Conservation (phyloP, 1,139 yeast genomes). For the Yamadazyma dendronema region DNA sequence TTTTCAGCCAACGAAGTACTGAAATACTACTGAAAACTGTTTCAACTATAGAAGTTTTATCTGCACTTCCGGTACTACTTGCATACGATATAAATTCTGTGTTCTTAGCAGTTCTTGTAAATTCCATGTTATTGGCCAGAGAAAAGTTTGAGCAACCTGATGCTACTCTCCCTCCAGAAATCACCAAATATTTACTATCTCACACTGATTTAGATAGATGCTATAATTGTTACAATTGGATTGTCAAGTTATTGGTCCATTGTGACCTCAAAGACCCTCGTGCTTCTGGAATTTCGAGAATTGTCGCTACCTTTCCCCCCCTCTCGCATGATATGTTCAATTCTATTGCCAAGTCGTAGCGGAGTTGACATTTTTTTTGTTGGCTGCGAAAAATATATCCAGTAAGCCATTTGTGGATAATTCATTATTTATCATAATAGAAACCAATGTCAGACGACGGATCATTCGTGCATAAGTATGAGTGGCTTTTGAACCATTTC, state of each 20-base stretch:
- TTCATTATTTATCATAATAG: not conserved
- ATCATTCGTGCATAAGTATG: not conserved
- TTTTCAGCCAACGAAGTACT: conserved; percentile 23
- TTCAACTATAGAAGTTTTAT: conserved; percentile 38
- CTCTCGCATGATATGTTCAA: conserved; percentile 1
- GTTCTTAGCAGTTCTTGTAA: conserved; percentile 34
- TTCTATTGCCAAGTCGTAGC: conserved; percentile 1
- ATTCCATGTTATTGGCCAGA: conserved; percentile 31
- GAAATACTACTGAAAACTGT: conserved; percentile 36
- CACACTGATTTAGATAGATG: conserved; percentile 21
- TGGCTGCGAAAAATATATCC: conserved; percentile 5
- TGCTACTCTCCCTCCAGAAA: conserved; percentile 25
- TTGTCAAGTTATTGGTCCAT: conserved; percentile 26
- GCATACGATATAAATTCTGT: conserved; percentile 34
- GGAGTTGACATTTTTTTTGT: too few relatives aligned
- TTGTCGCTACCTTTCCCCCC: conserved; percentile 1
- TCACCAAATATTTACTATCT: conserved; percentile 18
- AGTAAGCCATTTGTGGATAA: too few relatives aligned
- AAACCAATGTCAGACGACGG: not conserved
- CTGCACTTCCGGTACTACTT: conserved; percentile 40
- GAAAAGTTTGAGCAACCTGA: conserved; percentile 17
- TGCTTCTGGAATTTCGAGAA: conserved; percentile 11
- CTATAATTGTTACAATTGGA: conserved; percentile 34
- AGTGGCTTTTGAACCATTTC: not conserved
- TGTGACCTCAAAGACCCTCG: conserved; percentile 30